Conservation (phyloP, 768 basidiomycete genomes). For the Tulasnella sp. region DNA sequence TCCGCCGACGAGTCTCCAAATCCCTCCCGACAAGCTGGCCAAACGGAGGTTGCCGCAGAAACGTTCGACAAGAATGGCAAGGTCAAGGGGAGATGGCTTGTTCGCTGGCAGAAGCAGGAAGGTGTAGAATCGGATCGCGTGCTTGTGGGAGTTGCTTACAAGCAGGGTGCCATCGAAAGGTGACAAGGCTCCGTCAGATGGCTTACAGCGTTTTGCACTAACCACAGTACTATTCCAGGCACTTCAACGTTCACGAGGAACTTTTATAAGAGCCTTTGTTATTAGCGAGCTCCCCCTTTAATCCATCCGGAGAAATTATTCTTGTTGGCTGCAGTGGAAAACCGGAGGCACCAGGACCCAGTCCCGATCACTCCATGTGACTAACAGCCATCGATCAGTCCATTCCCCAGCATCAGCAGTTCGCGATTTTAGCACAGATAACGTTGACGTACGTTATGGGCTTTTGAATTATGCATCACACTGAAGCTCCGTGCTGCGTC, state of each 20-base stretch:
- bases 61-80: slow-evolving; percentile 62
- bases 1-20: slow-evolving; percentile 36
- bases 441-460: too few relatives aligned
- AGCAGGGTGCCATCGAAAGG: slow-evolving; percentile 68
- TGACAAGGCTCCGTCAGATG: slow-evolving; percentile 45
- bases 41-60: slow-evolving; percentile 81
- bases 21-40: slow-evolving; percentile 43
- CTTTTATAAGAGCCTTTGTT: slow-evolving; percentile 41
- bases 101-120: slow-evolving; percentile 62
- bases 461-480: too few relatives aligned
- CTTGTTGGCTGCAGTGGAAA: too few relatives aligned
- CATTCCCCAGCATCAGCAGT: too few relatives aligned
- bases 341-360: too few relatives aligned
- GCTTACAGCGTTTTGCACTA: not conserved
- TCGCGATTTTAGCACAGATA: too few relatives aligned
- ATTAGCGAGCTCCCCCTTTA: too few relatives aligned
- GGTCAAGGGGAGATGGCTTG: slow-evolving; percentile 75
- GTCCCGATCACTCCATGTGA: too few relatives aligned
- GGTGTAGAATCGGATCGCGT: slow-evolving; percentile 49
- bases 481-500: too few relatives aligned
- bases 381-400: too few relatives aligned
- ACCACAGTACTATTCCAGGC: slow-evolving; percentile 41
- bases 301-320: too few relatives aligned
- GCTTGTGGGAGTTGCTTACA: slow-evolving; percentile 58
- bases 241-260: slow-evolving; percentile 61